Evolutionary conservation across 805 yeast species (phyloP).

Genomic region (Wickerhamiella parazyma): DNA sequence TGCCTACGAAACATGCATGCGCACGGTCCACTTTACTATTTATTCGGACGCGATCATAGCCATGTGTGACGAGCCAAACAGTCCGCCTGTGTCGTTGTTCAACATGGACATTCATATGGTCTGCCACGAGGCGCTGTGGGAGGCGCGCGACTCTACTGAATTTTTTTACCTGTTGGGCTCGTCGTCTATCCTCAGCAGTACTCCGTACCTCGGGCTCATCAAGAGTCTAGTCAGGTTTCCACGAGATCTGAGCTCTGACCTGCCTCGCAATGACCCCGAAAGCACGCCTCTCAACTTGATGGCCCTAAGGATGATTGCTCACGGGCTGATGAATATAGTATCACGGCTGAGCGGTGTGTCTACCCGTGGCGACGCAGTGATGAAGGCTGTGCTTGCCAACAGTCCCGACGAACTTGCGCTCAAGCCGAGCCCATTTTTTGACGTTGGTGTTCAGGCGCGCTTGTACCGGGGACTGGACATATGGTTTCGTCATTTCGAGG

Average conservation of each 20-base stretch:
- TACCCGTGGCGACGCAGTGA: conserved; percentile 15
- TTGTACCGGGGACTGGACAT: conserved; percentile 23
- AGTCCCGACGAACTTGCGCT: conserved; percentile 4
- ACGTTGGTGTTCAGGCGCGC: conserved; percentile 20
- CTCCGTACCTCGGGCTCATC: conserved; percentile 23
- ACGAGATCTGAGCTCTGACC: background rate
- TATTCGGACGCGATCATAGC: conserved; percentile 19
- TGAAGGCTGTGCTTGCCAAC: conserved; percentile 13
- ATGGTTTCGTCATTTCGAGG: conserved; percentile 22
- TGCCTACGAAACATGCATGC: conserved; percentile 32
- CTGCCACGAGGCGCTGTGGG: conserved; percentile 22
- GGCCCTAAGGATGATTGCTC: conserved; percentile 18
- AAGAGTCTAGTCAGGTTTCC: conserved; percentile 22
- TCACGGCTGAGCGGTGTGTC: conserved; percentile 15
- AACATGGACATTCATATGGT: conserved; percentile 24
- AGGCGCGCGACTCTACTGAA: conserved; percentile 17
- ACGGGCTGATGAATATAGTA: conserved; percentile 22
- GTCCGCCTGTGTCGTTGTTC: conserved; percentile 18
- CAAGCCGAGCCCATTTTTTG: conserved; percentile 13
- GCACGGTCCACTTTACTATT: conserved; percentile 20
- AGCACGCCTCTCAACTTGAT: conserved; percentile 14
- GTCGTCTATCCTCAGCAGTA: conserved; percentile 13
- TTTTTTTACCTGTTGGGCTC: conserved; percentile 22
- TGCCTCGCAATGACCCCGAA: background rate
- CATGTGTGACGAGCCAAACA: background rate